Conservation (phyloP, 768 basidiomycete genomes). For the Tricholoma bakamatsutake region DNA sequence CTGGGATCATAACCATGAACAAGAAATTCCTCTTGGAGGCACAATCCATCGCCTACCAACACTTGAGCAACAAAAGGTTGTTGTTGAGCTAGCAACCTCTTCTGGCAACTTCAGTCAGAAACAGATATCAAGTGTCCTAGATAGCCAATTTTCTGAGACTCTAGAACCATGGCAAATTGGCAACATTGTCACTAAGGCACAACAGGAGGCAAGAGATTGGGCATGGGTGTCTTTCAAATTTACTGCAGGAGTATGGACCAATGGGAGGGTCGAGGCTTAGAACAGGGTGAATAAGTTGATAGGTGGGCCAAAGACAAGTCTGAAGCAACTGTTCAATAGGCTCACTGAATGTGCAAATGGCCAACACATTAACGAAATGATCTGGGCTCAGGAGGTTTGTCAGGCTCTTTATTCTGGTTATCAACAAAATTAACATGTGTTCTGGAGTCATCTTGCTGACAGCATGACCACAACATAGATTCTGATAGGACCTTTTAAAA, state of each 20-base stretch:
- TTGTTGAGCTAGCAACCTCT: constrained; percentile 6
- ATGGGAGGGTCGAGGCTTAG: constrained; percentile 24
- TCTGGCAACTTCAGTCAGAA: constrained; percentile 11
- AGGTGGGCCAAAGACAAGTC: constrained; percentile 15
- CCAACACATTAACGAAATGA: constrained; percentile 13
- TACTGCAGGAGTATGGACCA: constrained; percentile 29
- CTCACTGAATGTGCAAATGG: constrained; percentile 16
- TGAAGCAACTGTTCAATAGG: constrained; percentile 16
- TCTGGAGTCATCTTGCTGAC: constrained; percentile 18
- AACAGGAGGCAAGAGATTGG: too few species aligned
- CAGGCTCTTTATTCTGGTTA: constrained; percentile 12
- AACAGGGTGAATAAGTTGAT: constrained; percentile 20
- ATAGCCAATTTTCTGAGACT: constrained; percentile 1
- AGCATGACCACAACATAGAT: constrained; percentile 22
- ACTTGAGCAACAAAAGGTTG: constrained; percentile 8
- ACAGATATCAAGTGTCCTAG: constrained; percentile 13
- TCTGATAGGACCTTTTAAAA: constrained; percentile 12
- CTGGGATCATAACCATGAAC: constrained; percentile 21
- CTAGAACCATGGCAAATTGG: constrained; percentile 26
- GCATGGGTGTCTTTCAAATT: constrained; percentile 23
- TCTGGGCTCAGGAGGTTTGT: constrained; percentile 12
- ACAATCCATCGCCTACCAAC: constrained; percentile 10
- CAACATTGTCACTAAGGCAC: constrained; percentile 1
- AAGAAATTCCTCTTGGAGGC: constrained; percentile 13
- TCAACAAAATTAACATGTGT: constrained; percentile 6